These are phyloP conservation scores for Chalciporus sp. DNA, from an alignment of 1,284 basidiomycete genomes.

Conservation along the genomic window DNA sequence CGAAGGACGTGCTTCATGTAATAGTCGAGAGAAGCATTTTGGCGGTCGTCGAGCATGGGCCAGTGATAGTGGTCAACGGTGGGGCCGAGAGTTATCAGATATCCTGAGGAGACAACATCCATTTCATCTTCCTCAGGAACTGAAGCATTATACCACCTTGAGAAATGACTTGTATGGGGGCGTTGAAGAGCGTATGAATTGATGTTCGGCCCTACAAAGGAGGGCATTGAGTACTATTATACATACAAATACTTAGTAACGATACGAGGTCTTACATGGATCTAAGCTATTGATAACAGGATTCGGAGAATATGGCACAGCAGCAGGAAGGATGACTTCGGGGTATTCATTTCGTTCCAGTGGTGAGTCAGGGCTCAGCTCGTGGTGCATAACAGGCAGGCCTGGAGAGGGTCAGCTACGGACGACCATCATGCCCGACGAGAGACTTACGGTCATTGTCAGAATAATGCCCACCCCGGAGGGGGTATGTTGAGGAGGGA, in stretches of 20 bases:
- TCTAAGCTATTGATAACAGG: conserved; percentile 49
- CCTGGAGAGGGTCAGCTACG: conserved; percentile 20
- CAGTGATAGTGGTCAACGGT: conserved; percentile 16
- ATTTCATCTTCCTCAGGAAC: conserved; percentile 18
- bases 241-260: conserved; percentile 57
- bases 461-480: conserved; percentile 42
- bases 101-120: conserved; percentile 27
- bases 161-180: conserved; percentile 35
- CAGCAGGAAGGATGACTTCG: conserved; percentile 43
- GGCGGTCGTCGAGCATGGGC: conserved; percentile 16
- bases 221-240: conserved; percentile 72
- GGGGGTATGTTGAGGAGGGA: conserved; percentile 43
- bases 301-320: conserved; percentile 35
- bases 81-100: conserved; percentile 8
- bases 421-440: neutral
- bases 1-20: conserved; percentile 54
- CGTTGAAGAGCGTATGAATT: conserved; percentile 26
- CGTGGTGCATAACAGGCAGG: conserved; percentile 36
- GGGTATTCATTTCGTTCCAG: conserved; percentile 39
- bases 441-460: conserved; percentile 35
- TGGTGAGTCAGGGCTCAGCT: conserved; percentile 40
- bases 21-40: conserved; percentile 26
- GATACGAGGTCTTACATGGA: conserved; percentile 72
- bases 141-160: conserved; percentile 17
- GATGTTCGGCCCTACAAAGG: conserved; percentile 49